Base-by-base conservation (phyloP, 75 land plant species). In the Pseudotsuga menziesii region DNA sequence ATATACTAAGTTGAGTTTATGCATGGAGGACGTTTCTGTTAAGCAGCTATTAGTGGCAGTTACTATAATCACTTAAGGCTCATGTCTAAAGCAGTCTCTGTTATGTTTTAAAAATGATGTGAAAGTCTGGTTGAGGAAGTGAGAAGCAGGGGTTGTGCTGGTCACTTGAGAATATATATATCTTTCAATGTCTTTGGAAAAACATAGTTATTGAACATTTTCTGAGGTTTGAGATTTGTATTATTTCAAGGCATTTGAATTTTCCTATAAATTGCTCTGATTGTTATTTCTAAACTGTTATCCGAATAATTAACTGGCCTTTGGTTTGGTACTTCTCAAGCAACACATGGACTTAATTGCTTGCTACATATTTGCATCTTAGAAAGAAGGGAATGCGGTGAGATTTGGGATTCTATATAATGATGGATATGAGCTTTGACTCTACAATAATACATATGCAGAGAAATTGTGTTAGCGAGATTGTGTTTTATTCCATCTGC, bases 21-120 rank as follows among this genome's bases (percentile, higher is more conserved):
- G 72, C 44, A 20, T 44, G n/a, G 72, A 69, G 52, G 6, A 69
- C n/a, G 72, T 23, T 69, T 22, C 48, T 69, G 54, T 67, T 67
- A 35, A 35, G 44, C 22, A 39, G 72, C 44, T 69, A 69, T 5
- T 69, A 41, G 41, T 41, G 48, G 41, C 2, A 39, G 41, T 36
- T 2, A 39, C 44, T 36, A 39, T 19, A 39, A 20, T 67, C 17
- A 15, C 22, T 36, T 67, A 17, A 35, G 17, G 32, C 41, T 41
- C 52, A 20, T 35, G 72, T 2, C 22, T 69, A 69, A 41, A 39
- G 44, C 41, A 64, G 29, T 35, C 35, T 35, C 41, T 35, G 32
- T 17, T 64, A 69, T 20, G 23, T 39, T 69, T n/a, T 69, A 29
- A 39, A 41, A 22, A 5, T 22, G n/a, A 44, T n/a, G 23, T 69